Evolutionary conservation across 2,329 filamentous ascomycete genomes (phyloP), one percentile per base, ranked within the genome.

Genomic region (Pezizomycotina sp.): DNA sequence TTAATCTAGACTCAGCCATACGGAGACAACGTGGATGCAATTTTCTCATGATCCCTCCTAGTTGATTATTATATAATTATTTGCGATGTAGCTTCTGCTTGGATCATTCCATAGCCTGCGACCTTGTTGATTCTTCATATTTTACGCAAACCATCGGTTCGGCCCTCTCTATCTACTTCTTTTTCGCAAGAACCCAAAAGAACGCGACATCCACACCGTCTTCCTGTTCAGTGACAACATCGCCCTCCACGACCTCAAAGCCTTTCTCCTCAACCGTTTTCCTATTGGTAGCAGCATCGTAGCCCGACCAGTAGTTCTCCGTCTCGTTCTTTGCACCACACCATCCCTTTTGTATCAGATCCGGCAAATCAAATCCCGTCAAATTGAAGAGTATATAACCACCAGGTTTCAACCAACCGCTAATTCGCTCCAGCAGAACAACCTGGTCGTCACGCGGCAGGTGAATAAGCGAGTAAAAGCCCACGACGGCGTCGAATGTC

Each of bases 401-500:
- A 0, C 64, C 65, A 0, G 62, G 62, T 45, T 59, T 63, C 23
- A 72, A 49, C 68, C 67, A 72, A 5, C 24, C 27, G 0, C 41
- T 46, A 13, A 69, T 59, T 23, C 59, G 56, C n/a, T 34, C 23
- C 14, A 71, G 46, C 37, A 71, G 56, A 14, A 52, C 51, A 0
- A 45, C 52, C 52, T 71, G 68, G 48, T 71, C 65, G 1, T 53
- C 52, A 4, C 60, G 58, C 1, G 66, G 65, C 4, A 72, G 57
- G 46, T 71, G 68, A 33, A 69, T 62, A 33, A 72, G 50, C 21
- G 62, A 66, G 52, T 68, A 71, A 47, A 71, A 61, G 0, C 55
- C 67, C 1, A 65, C 47, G 2, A 69, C 58, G 4, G 61, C 65
- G 38, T 69, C 60, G 36, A 71, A 58, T 0, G 55, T 54, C 1